A percentile compares a stretch with the other conserved stretches of the same genome.
These are phyloP conservation scores for Chalciporus piperatus DNA, from an alignment of 768 basidiomycete genomes.

Conservation along the genomic window DNA sequence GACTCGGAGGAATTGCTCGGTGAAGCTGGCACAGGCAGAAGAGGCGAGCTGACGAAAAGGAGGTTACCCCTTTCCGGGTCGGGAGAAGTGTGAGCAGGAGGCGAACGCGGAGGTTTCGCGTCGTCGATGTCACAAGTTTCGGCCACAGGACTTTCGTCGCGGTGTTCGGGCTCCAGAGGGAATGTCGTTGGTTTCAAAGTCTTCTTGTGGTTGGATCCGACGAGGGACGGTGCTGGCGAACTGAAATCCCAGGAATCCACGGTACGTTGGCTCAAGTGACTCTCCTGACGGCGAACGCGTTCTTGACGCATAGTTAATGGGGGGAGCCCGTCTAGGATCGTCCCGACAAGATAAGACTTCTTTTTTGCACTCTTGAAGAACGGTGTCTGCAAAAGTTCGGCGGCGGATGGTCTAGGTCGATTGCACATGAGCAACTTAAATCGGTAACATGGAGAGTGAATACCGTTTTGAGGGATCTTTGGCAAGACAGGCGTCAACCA, in stretches of 20 bases:
- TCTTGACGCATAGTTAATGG: conserved; percentile 74
- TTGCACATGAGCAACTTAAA: neutral
- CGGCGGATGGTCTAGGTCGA: conserved; percentile 66
- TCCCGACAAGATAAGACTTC: conserved; percentile 71
- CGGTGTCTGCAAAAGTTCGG: conserved; percentile 67
- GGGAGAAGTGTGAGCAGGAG: neutral
- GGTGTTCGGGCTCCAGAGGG: conserved; percentile 4
- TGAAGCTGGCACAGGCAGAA: conserved; percentile 1
- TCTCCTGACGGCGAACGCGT: conserved; percentile 45
- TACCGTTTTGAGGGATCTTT: conserved; percentile 84
- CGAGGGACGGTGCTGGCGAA: conserved; percentile 32
- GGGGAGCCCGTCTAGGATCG: conserved; percentile 72
- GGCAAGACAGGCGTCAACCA: conserved; percentile 76
- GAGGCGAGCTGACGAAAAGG: neutral
- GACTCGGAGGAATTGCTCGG: conserved; percentile 4
- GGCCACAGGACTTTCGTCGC: conserved; percentile 1
- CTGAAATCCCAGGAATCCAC: conserved; percentile 83
- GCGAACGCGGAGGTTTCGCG: neutral
- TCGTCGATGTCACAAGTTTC: neutral
- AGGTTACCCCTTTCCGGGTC: neutral
- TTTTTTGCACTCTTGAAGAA: conserved; percentile 83
- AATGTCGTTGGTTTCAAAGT: neutral
- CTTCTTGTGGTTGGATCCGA: conserved; percentile 7
- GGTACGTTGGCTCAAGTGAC: conserved; percentile 42
- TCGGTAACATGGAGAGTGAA: conserved; percentile 1